Conservation (phyloP, 768 basidiomycete species). For the Suillus plorans region DNA sequence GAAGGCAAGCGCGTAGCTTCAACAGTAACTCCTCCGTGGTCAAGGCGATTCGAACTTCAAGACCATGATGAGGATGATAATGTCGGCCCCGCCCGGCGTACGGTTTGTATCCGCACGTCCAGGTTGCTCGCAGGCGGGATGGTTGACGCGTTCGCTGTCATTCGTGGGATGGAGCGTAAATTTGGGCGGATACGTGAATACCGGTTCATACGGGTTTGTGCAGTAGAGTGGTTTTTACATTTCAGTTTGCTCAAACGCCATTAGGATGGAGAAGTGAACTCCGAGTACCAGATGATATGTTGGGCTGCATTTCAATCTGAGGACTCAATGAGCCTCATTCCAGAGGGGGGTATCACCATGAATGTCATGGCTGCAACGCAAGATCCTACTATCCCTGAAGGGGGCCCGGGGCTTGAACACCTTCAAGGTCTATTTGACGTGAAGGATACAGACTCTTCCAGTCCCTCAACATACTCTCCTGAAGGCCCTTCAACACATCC, state of each 20-base stretch:
- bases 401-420: conserved; percentile 35
- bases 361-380: conserved; percentile 28
- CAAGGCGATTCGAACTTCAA: neutral
- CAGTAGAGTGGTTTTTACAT: neutral
- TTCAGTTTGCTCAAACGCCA: neutral
- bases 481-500: conserved; percentile 1
- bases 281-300: conserved; percentile 42
- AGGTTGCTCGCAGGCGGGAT: conserved; percentile 40
- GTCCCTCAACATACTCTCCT: conserved; percentile 4
- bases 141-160: conserved; percentile 48
- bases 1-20: neutral
- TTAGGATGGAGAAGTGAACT: conserved; percentile 49
- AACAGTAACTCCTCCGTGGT: neutral
- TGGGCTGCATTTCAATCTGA: conserved; percentile 47
- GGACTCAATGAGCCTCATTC: conserved; percentile 38
- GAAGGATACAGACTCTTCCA: conserved; percentile 3
- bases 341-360: conserved; percentile 28
- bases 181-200: conserved; percentile 47
- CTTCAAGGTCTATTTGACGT: conserved; percentile 27
- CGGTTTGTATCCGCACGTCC: conserved; percentile 42
- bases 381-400: conserved; percentile 20
- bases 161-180: conserved; percentile 55
- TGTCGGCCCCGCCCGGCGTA: conserved; percentile 16
- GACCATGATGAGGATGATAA: neutral
- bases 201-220: conserved; percentile 6